Base-by-base conservation (phyloP, 2,329 filamentous ascomycete genomes). In the Paecilomyces fulvus region DNA sequence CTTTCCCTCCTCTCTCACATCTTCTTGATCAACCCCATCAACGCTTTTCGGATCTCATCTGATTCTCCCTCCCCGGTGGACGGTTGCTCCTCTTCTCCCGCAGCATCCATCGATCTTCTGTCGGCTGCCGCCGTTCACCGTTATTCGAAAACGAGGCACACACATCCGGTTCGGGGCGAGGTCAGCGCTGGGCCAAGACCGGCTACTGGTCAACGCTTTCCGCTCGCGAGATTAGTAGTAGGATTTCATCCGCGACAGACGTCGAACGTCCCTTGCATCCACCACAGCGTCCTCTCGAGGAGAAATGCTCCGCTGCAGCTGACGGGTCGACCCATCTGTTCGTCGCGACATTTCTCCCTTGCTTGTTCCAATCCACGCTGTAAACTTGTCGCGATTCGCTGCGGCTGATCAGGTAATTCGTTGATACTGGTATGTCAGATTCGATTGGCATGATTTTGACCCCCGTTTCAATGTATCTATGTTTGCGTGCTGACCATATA, bases 41-140 rank as follows among this genome's bases (percentile, higher is more conserved):
- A 17, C 37, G 8, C 14, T 20, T 2, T 17, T n/a, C 37, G 8
- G n/a, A n/a, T 8, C 17, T 17, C 33, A 6, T 43, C 33, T 43
- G 37, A 43, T 43, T n/a, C 25, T 43, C 14, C 37, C 37, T 17
- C 17, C 37, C 25, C 25, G 25, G 25, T 28, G 14, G 37, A 43
- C 37, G 37, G 37, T 43, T 43, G n/a, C 30, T 51, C 53, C 48
- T 49, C 54, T 30, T 54, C 54, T 56, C 53, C 48, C 50, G 48
- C 55, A 9, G 48, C 54, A 30, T 55, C 58, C 48, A 31, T 59
- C 46, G 55, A 54, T 51, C 55, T 53, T 56, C 53, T 54, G 30
- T 49, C 57, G 55, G 49, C 53, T 46, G 49, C 61, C 28, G 52
- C 43, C 56, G 51, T 59, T 28, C 25, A 28, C 25, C 25, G 25